Evolutionary conservation across 768 basidiomycete genomes (phyloP).

Genomic region (Boletus sp.): DNA sequence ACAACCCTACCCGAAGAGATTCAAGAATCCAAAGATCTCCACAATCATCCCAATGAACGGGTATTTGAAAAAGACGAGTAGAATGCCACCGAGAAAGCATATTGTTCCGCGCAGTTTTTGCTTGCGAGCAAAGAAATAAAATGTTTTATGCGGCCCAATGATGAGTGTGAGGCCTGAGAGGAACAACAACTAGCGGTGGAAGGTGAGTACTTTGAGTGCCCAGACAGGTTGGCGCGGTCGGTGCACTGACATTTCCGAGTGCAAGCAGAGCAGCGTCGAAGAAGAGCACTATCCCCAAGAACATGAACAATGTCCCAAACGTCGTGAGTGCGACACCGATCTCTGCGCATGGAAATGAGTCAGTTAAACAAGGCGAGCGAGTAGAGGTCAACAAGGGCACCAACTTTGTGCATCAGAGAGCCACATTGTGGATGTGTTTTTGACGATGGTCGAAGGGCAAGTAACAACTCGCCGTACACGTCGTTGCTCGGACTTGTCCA

Average conservation of each 20-base stretch:
- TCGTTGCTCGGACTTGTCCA: slow-evolving; percentile 8
- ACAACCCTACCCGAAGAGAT: slow-evolving; percentile 80
- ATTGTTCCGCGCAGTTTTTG: slow-evolving; percentile 90
- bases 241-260: slow-evolving; percentile 83
- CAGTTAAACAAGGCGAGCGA: background rate
- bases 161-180: slow-evolving; percentile 91
- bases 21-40: slow-evolving; percentile 95
- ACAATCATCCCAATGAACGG: slow-evolving; percentile 91
- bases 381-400: slow-evolving; percentile 1
- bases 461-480: background rate
- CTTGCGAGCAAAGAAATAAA: slow-evolving; percentile 95
- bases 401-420: slow-evolving; percentile 51
- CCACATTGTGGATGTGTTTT: slow-evolving; percentile 38
- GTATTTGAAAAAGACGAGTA: slow-evolving; percentile 94
- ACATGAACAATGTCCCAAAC: slow-evolving; percentile 93
- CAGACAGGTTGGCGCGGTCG: background rate
- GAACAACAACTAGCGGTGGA: slow-evolving; percentile 74
- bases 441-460: slow-evolving; percentile 4
- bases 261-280: slow-evolving; percentile 95
- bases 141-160: slow-evolving; percentile 95
- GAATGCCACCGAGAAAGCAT: slow-evolving; percentile 86
- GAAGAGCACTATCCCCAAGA: slow-evolving; percentile 92
- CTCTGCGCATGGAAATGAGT: slow-evolving; percentile 47
- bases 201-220: slow-evolving; percentile 3
- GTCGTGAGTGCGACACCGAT: slow-evolving; percentile 96